phyloP scores from a whole-genome alignment of 192 early-diverging fungal genomes.

The Cladochytrium replicatum region DNA sequence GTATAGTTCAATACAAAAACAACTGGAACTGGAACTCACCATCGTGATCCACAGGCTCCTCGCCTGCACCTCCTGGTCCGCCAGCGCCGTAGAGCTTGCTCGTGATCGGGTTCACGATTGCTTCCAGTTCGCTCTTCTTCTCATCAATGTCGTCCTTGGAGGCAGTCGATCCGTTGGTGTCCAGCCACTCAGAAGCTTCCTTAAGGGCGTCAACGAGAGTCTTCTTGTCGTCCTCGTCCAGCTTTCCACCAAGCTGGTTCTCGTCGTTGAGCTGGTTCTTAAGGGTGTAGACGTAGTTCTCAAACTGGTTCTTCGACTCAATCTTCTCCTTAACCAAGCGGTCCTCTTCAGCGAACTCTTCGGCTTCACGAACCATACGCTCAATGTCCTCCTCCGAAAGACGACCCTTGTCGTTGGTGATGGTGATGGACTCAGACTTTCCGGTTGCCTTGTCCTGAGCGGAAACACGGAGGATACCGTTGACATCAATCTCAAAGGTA shows the following conservation, averaged over 20 bases:
- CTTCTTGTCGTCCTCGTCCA: constrained; percentile 83
- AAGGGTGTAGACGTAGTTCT: constrained; percentile 84
- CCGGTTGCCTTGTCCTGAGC: constrained; percentile 95
- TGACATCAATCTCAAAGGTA: constrained; percentile 89
- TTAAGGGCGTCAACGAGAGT: constrained; percentile 73
- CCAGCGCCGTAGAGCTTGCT: constrained; percentile 72
- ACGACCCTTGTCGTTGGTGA: constrained; percentile 95
- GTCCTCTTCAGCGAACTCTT: constrained; percentile 90
- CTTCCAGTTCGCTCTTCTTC: constrained; percentile 88
- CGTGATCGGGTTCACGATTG: constrained; percentile 88
- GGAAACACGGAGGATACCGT: constrained; percentile 88
- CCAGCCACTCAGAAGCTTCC: constrained; percentile 73
- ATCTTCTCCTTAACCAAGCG: constrained; percentile 68
- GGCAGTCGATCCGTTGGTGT: constrained; percentile 66
- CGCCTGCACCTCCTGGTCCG: constrained; percentile 40
- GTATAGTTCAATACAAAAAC: too few species aligned
- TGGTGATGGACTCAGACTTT: constrained; percentile 91
- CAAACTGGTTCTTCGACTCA: constrained; percentile 81
- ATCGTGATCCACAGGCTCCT: constrained; percentile 36
- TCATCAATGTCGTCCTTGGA: constrained; percentile 97
- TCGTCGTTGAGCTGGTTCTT: constrained; percentile 84
- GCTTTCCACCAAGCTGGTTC: constrained; percentile 73
- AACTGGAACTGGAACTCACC: too few species aligned
- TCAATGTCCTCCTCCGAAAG: constrained; percentile 92
- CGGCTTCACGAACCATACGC: constrained; percentile 94